Base-by-base conservation (phyloP, 768 basidiomycete genomes). In the Tephrocybe sp. region DNA sequence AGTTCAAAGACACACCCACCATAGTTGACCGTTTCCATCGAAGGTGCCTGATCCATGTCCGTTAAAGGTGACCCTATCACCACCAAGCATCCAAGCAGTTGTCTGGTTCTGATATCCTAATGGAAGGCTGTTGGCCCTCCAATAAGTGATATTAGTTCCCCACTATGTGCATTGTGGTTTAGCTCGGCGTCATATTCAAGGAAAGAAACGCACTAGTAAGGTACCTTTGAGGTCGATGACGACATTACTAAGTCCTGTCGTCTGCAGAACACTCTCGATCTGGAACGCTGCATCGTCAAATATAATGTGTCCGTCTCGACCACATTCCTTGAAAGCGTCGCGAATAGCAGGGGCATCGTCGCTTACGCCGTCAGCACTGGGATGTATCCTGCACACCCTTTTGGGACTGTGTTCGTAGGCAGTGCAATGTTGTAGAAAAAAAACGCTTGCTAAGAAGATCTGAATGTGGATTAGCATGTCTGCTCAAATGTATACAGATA, bases 21-120 rank as follows among this genome's bases (percentile, higher is more conserved):
- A 75, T 2, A 68, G 59, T 48, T 73, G 71, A 14, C 73, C 73
- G 38, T 73, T 72, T 6, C 72, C 72, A 49, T 72, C 67, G 42
- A 75, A 69, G 5, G 72, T 73, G 17, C 73, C 69, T 12, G 51
- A 55, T 10, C 62, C 69, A 51, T 68, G 60, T 2, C 69, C 69
- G 22, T 60, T 49, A 47, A 66, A 66, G 12, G 49, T 52, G 20
- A 69, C 47, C 23, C 58, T 60, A 42, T 63, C 53, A 1, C 73
- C 73, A 16, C 65, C 68, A 26, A 73, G 61, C 49, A 69, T 59
- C 68, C 67, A 72, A 4, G 67, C 72, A 5, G 70, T 62, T 22
- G 62, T 66, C 52, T 66, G 64, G 49, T 74, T 72, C 39, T 65
- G 64, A 58, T 70, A 74, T 26, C 62, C 71, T 36, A 68, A 49